Evolutionary conservation across 768 basidiomycete species (phyloP).

Genomic region (Amanita polypyramis): DNA sequence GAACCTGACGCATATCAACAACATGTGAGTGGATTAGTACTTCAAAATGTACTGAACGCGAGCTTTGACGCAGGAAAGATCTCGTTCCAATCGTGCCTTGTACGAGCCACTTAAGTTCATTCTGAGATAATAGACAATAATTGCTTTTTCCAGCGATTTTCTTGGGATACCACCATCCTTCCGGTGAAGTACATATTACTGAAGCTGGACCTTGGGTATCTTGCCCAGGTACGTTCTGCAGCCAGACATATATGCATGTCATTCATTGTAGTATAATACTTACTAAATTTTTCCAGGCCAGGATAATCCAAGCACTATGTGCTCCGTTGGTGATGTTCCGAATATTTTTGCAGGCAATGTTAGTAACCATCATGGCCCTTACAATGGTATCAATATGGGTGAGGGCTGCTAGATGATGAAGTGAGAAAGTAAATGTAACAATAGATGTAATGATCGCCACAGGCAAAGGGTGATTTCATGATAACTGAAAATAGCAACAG

Average conservation of each 20-base stretch:
- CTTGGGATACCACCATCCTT: slow-evolving; percentile 34
- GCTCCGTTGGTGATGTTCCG: slow-evolving; percentile 42
- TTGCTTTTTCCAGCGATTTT: slow-evolving; percentile 20
- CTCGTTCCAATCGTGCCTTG: slow-evolving; percentile 48
- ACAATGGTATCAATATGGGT: neutral
- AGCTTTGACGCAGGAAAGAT: slow-evolving; percentile 25
- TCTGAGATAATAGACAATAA: neutral
- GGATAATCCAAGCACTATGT: slow-evolving; percentile 44
- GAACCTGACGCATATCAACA: slow-evolving; percentile 13
- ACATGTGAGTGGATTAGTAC: slow-evolving; percentile 8
- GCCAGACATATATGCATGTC: slow-evolving; percentile 59
- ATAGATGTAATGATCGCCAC: too few relatives aligned
- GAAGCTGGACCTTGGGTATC: slow-evolving; percentile 38
- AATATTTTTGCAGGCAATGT: slow-evolving; percentile 33
- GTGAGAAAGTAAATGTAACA: too few relatives aligned
- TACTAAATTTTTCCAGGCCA: slow-evolving; percentile 23
- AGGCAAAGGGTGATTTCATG: too few relatives aligned
- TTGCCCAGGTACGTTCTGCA: slow-evolving; percentile 46
- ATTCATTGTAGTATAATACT: slow-evolving; percentile 13
- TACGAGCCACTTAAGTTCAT: slow-evolving; percentile 8
- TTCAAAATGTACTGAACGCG: neutral
- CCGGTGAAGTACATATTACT: slow-evolving; percentile 41
- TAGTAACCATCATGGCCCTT: slow-evolving; percentile 29
- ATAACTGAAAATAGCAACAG: too few relatives aligned
- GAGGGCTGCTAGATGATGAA: neutral